Conservation (phyloP, 148 eudicot genomes). For the Vaccinium vitisidaea region DNA sequence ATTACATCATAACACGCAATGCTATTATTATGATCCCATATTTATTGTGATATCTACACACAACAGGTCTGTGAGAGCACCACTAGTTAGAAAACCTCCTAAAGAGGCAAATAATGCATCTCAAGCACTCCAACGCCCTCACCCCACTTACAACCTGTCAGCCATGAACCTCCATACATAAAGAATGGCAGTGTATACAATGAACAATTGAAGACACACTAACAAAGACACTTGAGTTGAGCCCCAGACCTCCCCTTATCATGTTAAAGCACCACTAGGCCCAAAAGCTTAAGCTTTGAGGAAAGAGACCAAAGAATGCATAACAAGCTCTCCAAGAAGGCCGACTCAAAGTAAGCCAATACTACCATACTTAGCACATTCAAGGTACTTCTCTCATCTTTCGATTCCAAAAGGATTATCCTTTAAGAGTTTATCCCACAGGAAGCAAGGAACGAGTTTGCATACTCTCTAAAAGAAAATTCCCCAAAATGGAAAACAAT, state of each 20-base stretch:
- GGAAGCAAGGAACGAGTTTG: not conserved
- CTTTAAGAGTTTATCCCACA: not conserved
- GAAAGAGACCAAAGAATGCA: constrained; percentile 3
- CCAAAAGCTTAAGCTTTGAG: not conserved
- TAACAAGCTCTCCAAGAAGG: not conserved
- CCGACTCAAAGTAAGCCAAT: not conserved
- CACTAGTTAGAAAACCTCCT: not conserved
- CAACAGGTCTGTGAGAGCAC: not conserved
- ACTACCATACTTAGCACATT: not conserved
- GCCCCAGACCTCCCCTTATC: not conserved
- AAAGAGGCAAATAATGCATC: not conserved
- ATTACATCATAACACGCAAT: not conserved
- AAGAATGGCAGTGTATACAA: not conserved
- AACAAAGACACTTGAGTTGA: not conserved
- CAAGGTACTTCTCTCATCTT: not conserved
- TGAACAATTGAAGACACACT: not conserved
- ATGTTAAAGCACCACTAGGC: not conserved
- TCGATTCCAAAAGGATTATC: not conserved
- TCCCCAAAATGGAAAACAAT: not conserved
- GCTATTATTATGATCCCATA: not conserved
- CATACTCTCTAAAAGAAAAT: not conserved
- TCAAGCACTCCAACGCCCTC: not conserved
- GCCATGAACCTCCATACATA: not conserved
- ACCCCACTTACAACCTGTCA: not conserved
- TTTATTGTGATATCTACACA: not conserved